These are phyloP conservation scores for Acrasis kona DNA, from an alignment of 78 protist species.

Conservation along the genomic window DNA sequence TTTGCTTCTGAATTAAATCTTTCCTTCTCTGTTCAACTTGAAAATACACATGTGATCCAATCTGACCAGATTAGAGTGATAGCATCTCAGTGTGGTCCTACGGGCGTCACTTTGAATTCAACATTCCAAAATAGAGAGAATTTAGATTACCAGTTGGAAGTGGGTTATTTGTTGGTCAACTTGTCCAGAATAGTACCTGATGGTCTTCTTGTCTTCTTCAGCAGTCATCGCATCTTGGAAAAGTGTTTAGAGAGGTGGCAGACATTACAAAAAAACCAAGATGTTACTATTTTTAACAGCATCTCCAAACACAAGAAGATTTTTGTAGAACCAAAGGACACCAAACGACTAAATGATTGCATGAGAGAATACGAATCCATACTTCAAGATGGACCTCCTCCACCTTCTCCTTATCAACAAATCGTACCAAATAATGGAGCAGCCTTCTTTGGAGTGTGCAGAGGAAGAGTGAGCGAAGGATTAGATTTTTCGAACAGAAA, in stretches of 20 bases:
- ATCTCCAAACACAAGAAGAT: slow-evolving; percentile 15
- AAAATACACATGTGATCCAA: slow-evolving; percentile 63
- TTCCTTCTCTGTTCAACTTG: slow-evolving; percentile 35
- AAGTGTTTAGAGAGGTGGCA: slow-evolving; percentile 33
- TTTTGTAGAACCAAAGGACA: slow-evolving; percentile 52
- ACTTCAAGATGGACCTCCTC: too few relatives aligned
- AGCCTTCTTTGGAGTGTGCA: slow-evolving; percentile 73
- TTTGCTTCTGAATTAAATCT: slow-evolving; percentile 51
- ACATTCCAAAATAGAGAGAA: slow-evolving; percentile 23
- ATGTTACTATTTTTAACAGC: background rate
- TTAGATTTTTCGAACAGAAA: slow-evolving; percentile 81
- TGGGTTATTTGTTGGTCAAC: slow-evolving; percentile 64
- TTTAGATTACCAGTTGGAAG: slow-evolving; percentile 40
- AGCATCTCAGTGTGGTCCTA: slow-evolving; percentile 26
- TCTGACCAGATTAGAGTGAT: slow-evolving; percentile 43
- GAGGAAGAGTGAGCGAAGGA: slow-evolving; percentile 92
- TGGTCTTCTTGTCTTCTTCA: slow-evolving; percentile 95
- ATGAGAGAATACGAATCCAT: background rate
- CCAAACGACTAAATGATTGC: background rate
- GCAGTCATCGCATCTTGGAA: slow-evolving; percentile 63
- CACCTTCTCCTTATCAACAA: too few relatives aligned
- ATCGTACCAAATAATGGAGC: slow-evolving; percentile 52
- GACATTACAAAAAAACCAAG: background rate
- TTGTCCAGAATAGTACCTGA: slow-evolving; percentile 65
- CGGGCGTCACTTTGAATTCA: slow-evolving; percentile 23